Evolutionary conservation across 192 early-diverging fungal species (phyloP), one percentile per base, ranked within the genome.

Genomic region (Gamsiella multidivaricata): DNA sequence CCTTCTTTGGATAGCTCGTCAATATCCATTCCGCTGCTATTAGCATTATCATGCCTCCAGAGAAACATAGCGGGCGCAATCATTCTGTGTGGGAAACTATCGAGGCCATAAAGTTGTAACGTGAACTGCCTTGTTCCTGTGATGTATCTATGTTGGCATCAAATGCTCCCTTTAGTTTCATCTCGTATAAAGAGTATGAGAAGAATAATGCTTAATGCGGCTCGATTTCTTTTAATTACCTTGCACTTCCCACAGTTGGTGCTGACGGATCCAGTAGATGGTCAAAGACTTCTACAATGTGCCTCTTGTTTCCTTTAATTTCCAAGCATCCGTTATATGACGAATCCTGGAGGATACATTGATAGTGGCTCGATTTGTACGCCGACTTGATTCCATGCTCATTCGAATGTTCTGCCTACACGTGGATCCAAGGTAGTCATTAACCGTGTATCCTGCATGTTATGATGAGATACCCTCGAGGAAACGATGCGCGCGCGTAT

Each of bases 321-420:
- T 95, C 88, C 18, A 97, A 46, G 36, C 88, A 92, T 5, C 79
- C 76, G 54, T 82, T 82, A 82, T 94, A 99, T 29, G 95, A 97
- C 2, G 88, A 88, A 66, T 99, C 98, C 61, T 95, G 92, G 1
- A 94, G 59, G 36, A 93, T 86, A n/a, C 88, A 91, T 41, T 91
- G 79, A 42, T 93, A 86, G 46, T 88, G 90, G 34, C 88, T 89
- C 0, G 94, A 92, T 18, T 94, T 83, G 76, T 92, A 94, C 8
- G 85, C 84, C 2, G 93, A 88, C 26, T 90, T 85, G 22, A 88
- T 86, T 65, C 90, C 91, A 75, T 97, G 95, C 53, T 94, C 94
- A 78, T 94, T 96, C 18, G 95, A 93, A 55, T 92, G 87, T 32
- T 91, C 85, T 15, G 95, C 90, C 91, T 91, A 51, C 31, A n/a